A percentile compares a stretch with the other conserved stretches of the same genome.
Evolutionary conservation across 108 stramenopile species (phyloP).

Genomic region (Mediolabrus comicus): DNA sequence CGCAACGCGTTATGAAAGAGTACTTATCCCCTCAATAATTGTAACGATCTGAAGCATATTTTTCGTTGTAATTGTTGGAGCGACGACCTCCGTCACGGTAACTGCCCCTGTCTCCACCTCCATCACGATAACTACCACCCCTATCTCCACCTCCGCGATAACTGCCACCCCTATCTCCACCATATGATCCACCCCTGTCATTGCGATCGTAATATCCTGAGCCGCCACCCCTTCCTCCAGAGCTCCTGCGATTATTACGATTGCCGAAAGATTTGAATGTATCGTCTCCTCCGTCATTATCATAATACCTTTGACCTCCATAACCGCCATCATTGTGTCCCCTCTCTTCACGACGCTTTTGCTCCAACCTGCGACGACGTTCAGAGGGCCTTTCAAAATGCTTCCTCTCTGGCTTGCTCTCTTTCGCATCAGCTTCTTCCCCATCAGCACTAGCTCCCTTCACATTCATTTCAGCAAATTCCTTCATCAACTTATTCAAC

Average conservation of each 20-base stretch:
- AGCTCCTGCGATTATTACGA: too few species aligned
- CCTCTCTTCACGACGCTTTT: constrained; percentile 23
- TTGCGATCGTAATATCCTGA: constrained; percentile 6
- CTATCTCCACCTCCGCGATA: constrained; percentile 8
- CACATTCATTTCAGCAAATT: constrained; percentile 36
- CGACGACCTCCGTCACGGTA: constrained; percentile 3
- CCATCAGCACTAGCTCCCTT: constrained; percentile 10
- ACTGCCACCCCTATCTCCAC: constrained; percentile 3
- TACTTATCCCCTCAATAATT: constrained; percentile 32
- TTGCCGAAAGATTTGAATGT: background rate
- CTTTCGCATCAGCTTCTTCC: background rate
- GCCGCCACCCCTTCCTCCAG: constrained; percentile 11
- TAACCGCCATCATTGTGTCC: constrained; percentile 9
- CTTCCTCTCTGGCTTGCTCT: background rate
- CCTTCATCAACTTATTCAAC: constrained; percentile 42
- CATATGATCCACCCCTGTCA: constrained; percentile 30
- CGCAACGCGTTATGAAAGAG: background rate
- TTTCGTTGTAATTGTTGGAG: constrained; percentile 21
- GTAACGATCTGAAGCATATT: constrained; percentile 39
- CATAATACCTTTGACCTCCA: background rate
- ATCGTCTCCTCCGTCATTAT: constrained; percentile 7
- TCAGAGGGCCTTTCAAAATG: constrained; percentile 51
- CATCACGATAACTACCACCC: background rate
- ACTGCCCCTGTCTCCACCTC: constrained; percentile 19
- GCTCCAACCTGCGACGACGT: constrained; percentile 42